Conservation (phyloP, 2,329 filamentous ascomycete genomes). For the Colletotrichum lindemuthianum region DNA sequence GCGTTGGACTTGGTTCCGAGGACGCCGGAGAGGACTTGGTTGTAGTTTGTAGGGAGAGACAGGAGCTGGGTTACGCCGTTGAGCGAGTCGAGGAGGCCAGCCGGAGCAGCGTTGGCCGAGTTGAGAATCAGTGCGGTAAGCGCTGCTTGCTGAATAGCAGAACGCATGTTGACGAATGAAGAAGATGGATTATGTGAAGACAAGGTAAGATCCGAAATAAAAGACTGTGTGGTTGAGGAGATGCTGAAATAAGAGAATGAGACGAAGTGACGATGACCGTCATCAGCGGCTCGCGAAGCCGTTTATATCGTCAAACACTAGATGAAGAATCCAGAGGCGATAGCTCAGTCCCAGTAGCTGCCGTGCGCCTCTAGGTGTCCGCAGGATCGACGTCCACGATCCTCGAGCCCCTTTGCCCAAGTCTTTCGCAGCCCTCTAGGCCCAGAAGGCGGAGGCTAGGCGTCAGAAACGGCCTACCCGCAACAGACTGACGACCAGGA, state of each 20-base stretch:
- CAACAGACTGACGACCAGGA: no score
- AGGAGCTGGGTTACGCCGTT: constrained; percentile 4
- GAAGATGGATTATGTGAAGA: neutral
- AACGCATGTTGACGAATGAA: neutral
- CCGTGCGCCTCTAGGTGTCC: constrained; percentile 9
- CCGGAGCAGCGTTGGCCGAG: constrained; percentile 11
- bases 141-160: neutral
- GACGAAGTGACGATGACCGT: neutral
- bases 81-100: constrained; percentile 21
- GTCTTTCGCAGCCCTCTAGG: neutral
- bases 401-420: neutral
- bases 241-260: neutral
- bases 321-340: neutral
- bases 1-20: neutral
- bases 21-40: constrained; percentile 1
- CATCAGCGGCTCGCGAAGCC: neutral
- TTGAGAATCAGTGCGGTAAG: neutral
- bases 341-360: neutral
- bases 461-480: no score
- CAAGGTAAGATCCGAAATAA: neutral
- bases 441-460: no score
- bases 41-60: constrained; percentile 23
- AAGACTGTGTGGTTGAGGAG: neutral
- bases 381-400: neutral
- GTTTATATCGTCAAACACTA: constrained; percentile 4